Base-by-base conservation (phyloP, 1,284 basidiomycete genomes). In the Cryptococcus hybrid region DNA sequence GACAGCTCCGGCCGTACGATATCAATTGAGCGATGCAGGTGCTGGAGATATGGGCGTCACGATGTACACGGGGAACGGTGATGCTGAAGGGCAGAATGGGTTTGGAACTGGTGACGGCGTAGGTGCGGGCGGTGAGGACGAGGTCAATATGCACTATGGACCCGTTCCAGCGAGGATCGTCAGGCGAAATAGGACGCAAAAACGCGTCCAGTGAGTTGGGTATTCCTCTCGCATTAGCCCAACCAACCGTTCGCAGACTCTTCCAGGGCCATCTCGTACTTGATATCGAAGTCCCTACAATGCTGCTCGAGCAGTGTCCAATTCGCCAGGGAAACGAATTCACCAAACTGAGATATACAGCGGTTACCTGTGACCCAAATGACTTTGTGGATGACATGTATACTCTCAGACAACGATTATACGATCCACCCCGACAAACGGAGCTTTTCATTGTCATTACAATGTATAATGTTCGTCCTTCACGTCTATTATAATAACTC, bases 321-420 rank as follows among this genome's bases (percentile, higher is more conserved):
- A 77, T 84, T 62, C 84, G 85, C 55, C 87, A 84, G 53, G 90
- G 91, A 60, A 85, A 89, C 58, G 95, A 99, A 77, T 95, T 93
- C 75, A 92, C 90, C 2, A 88, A 93, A 76, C 92, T 97, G 90
- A 85, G 94, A 6, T 93, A 94, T 78, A 88, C 87, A 1, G 92
- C 91, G 0, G 90, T 89, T n/a, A 95, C 92, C 0, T 92, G 89
- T 76, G 91, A 95, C 74, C 92, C 92, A 2, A 90, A 95, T 72
- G 86, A 91, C 69, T 96, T 95, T 76, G 84, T 86, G 65, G 81
- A 85, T 36, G 80, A 84, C 44, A 86, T 87, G 3, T 96, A 92
- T 78, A 90, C 89, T 0, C 82, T 95, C 5, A 83, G 91, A 7
- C 92, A 82, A 73, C 78, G 82, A 35, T 84, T 90, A 63, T 93